Percentiles rank a stretch among this genome's conserved stretches.
phyloP scores from a whole-genome alignment of 495 filamentous ascomycete genomes.

The Penicillium silybi region DNA sequence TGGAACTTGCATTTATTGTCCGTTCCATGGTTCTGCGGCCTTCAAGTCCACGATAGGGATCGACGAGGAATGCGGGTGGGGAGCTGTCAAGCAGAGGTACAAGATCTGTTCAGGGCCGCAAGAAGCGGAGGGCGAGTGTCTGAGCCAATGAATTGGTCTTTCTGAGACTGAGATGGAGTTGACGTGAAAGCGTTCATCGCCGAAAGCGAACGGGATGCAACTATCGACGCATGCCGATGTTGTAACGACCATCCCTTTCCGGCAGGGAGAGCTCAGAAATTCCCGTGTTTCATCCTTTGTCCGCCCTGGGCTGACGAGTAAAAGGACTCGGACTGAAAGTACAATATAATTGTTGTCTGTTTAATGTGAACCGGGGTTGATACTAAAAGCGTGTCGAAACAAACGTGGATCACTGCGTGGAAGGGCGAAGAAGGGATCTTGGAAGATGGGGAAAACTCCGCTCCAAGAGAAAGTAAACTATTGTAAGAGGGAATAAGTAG shows the following conservation, averaged over 20 bases:
- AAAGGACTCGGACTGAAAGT: neutral
- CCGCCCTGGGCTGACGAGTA: neutral
- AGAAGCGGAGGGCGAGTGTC: slow-evolving; percentile 1
- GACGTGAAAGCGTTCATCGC: neutral
- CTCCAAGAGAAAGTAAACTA: neutral
- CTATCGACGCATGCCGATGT: slow-evolving; percentile 17
- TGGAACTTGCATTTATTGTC: neutral
- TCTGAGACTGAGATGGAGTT: neutral
- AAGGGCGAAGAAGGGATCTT: neutral
- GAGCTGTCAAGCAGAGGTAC: slow-evolving; percentile 14
- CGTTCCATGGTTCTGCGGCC: slow-evolving; percentile 15
- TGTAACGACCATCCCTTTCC: slow-evolving; percentile 20
- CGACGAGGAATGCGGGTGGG: slow-evolving; percentile 17
- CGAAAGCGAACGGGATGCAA: slow-evolving; percentile 20
- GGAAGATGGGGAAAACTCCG: neutral
- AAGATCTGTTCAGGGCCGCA: neutral
- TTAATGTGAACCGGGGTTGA: neutral
- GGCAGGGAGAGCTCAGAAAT: slow-evolving; percentile 2
- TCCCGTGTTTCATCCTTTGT: neutral
- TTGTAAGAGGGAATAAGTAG: too few relatives aligned
- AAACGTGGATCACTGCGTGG: neutral
- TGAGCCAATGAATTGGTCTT: slow-evolving; percentile 5
- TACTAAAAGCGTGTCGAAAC: neutral
- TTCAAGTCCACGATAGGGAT: slow-evolving; percentile 9
- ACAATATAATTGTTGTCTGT: neutral